Base-by-base conservation (phyloP, 768 basidiomycete genomes). In the Boletus rubescentipes region DNA sequence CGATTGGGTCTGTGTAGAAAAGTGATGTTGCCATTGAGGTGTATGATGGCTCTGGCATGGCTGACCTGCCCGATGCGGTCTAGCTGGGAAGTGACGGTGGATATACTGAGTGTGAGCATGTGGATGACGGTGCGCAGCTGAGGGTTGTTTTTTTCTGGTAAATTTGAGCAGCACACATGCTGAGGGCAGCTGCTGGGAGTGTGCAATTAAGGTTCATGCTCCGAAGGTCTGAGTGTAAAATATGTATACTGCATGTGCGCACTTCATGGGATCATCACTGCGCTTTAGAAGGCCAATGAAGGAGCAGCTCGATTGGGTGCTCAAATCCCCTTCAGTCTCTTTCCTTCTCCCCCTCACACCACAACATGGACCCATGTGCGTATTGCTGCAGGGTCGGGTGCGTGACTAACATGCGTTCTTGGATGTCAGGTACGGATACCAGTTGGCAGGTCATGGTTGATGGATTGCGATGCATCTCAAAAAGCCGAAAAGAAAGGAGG, bases 401-500 rank as follows among this genome's bases (percentile, higher is more conserved):
- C 3, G 18, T 11, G 18, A 15, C n/a, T 45, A 16, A 52, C 2
- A 7, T 23, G n/a, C 10, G 16, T 44, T 38, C 20, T 34, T 35
- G 44, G 23, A n/a, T n/a, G 31, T 11, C 49, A 93, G 91, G 57
- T 90, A 85, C 65, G 91, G 84, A 0, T 94, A 94, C 67, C 87
- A 88, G 59, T 75, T 87, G 3, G 67, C 72, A 0, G 88, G 86
- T 0, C 87, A 86, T 53, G 93, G 92, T 0, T 77, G 80, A 54
- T 94, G 92, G 93, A 72, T 87, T 9, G 85, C 82, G 1, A 73
- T 97, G 77, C 77, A 80, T n/a, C 75, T 94, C 21, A 82, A 80
- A 62, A 74, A 71, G 46, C 82, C 84, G 20, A 93, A 88, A 75
- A 75, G 64, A 76, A 77, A 57, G 73, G 72, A 15, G 72, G 61